Base-by-base conservation (phyloP, 1,284 basidiomycete genomes). In the Rhodotorula sp. region DNA sequence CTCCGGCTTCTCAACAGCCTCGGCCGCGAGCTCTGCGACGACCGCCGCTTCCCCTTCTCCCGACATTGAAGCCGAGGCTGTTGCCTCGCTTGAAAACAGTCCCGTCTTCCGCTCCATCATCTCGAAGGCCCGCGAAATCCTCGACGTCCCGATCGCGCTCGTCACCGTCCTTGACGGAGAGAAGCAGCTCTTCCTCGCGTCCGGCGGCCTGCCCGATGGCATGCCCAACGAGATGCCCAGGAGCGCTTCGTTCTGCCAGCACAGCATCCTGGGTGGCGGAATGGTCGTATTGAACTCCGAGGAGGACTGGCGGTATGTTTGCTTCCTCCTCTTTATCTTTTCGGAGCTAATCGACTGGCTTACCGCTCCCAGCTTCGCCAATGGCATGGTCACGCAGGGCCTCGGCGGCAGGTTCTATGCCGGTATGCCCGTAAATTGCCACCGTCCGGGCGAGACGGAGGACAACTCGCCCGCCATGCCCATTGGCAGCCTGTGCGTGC, bases 401-500 rank as follows among this genome's bases (percentile, higher is more conserved):
- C 57, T 75, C 36, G 74, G 72, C 6, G 70, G 70, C 13, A 61
- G 70, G 32, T 73, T 77, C 60, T 70, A 69, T 61, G 66, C 65
- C 29, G 68, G 62, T 6, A 50, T 51, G 22, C 66, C 64, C 39
- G 73, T 77, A 9, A 76, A 74, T 2, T 72, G 76, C 10, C 61
- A 72, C 37, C 77, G 74, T 12, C 77, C 76, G 2, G 64, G 32
- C 53, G 53, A 54, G 21, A 46, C 62, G 6, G 51, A 44, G 15
- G 44, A 19, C 44, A 17, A 71, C 25, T 69, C 70, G 13, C 69
- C 71, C 9, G 56, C 65, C 10, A 71, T 76, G 29, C 68, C 79
- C 1, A 76, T 80, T 50, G 79, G 79, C 6, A 78, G 79, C 6
- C 67, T 80, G 10, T 80, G 79, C 67, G 70, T 80, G 34, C 71